These are phyloP conservation scores for Alternaria longipes DNA, from an alignment of 2,329 filamentous ascomycete genomes.

Conservation along the genomic window DNA sequence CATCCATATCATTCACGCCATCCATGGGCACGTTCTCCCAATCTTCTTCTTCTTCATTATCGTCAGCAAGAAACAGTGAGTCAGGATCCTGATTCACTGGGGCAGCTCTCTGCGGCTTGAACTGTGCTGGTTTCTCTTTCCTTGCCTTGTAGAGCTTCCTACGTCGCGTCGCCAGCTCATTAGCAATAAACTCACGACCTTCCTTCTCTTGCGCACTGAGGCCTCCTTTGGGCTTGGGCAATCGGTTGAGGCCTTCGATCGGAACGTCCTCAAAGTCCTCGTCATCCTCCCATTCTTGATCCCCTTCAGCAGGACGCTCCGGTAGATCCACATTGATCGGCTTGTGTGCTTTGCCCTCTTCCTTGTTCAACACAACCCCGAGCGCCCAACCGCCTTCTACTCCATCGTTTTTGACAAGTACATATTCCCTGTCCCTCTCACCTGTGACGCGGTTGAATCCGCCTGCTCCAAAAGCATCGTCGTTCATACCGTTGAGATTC, in stretches of 20 bases:
- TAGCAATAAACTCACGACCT: constrained; percentile 49
- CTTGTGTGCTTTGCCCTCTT: constrained; percentile 80
- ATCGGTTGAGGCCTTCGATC: constrained; percentile 85
- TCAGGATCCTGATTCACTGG: constrained; percentile 56
- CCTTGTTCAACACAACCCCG: constrained; percentile 88
- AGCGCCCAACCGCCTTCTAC: constrained; percentile 96
- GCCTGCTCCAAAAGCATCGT: constrained; percentile 72
- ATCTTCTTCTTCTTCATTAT: constrained; percentile 49
- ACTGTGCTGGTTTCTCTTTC: constrained; percentile 33
- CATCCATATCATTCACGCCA: constrained; percentile 66
- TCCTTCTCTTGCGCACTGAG: constrained; percentile 37
- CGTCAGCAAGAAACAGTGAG: constrained; percentile 64
- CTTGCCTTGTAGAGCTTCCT: constrained; percentile 58
- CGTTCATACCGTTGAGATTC: constrained; percentile 90
- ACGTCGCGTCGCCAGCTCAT: constrained; percentile 55
- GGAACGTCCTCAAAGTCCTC: constrained; percentile 93
- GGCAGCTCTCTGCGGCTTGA: constrained; percentile 27
- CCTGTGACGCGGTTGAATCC: constrained; percentile 76
- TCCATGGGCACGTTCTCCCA: constrained; percentile 56
- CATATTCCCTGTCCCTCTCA: constrained; percentile 92
- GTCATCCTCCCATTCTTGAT: constrained; percentile 73
- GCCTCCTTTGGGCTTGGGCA: constrained; percentile 68
- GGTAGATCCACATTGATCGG: constrained; percentile 90
- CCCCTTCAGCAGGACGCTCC: constrained; percentile 58
- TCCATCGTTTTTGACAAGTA: constrained; percentile 93